Evolutionary conservation across 2,329 filamentous ascomycete genomes (phyloP), one percentile per base, ranked within the genome.

Genomic region (Fusarium globosum): DNA sequence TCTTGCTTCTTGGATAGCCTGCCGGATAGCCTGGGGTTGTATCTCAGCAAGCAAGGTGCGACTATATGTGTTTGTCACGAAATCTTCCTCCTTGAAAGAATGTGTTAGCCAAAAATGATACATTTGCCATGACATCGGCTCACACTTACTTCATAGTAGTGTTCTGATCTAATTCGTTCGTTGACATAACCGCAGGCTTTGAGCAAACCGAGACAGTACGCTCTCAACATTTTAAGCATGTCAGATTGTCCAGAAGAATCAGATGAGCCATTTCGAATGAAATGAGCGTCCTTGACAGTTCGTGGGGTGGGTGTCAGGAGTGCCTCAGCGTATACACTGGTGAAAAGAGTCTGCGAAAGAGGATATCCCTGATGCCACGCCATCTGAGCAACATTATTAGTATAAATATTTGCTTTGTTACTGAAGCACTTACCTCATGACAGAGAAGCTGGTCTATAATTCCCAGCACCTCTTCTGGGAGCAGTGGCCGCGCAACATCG

Each of bases 301-400:
- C 83, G 85, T 9, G 93, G 92, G 36, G 88, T 86, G 1, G 93
- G 92, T 83, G 91, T 93, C 68, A 97, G 85, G 21, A 99, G 86
- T 55, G 90, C 91, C 77, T 98, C 95, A 64, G 98, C 89, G 81
- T 99, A 96, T 39, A 97, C 87, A 59, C 94, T 97, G 10, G 95
- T 98, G 80, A 98, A 95, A 3, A 99, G 85, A 0, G 96, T 98
- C 81, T 98, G 96, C 4, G 96, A 97, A 14, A 99, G 88, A 4
- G 96, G 95, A 79, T 97, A 95, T n/a, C 97, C 96, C 76, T 94
- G 90, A 80, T 98, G 95, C 95, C 97, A 99, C 71, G 95, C 94
- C 90, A 97, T 97, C 92, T 96, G 33, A 15, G 46, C 33, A 35
- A 33, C 78, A 39, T 57, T 41, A 28, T 75, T 53, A 75, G 52